phyloP scores from a whole-genome alignment of 805 yeast genomes.

The Yamadazyma takamatsuzukensis region DNA sequence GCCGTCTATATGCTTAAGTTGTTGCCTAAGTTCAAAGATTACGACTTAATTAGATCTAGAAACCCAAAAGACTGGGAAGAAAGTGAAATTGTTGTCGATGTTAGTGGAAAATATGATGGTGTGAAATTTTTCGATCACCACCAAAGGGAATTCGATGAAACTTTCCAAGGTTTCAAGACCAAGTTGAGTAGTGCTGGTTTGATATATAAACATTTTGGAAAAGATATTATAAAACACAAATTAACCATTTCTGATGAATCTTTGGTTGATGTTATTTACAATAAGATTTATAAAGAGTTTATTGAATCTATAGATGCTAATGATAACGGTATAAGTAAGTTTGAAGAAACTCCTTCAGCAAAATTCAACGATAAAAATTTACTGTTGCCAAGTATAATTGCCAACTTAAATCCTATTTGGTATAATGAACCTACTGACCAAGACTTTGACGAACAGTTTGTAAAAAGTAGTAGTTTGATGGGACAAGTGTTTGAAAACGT shows the following conservation, averaged over 20 bases:
- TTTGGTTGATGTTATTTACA: conserved; percentile 57
- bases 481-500: conserved; percentile 72
- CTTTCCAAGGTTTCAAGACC: conserved; percentile 64
- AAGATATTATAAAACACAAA: conserved; percentile 53
- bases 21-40: conserved; percentile 63
- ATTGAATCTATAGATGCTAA: conserved; percentile 93
- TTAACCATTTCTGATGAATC: conserved; percentile 26
- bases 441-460: conserved; percentile 63
- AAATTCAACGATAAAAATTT: conserved; percentile 69
- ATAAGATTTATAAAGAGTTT: conserved; percentile 79
- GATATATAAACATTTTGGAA: conserved; percentile 82
- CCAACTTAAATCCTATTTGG: conserved; percentile 85
- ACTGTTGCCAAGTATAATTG: conserved; percentile 72
- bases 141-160: conserved; percentile 83
- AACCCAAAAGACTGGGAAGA: conserved; percentile 76
- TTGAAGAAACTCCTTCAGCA: conserved; percentile 27
- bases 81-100: conserved; percentile 93
- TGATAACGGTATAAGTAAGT: conserved; percentile 87
- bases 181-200: conserved; percentile 93
- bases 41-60: conserved; percentile 79
- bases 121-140: conserved; percentile 91
- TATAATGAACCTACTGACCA: conserved; percentile 62
- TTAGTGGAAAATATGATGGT: conserved; percentile 86
- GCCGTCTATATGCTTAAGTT: conserved; percentile 83
- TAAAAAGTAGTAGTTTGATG: conserved; percentile 73